Conservation (phyloP, 2,329 filamentous ascomycete genomes). For the Didymella glomerata region DNA sequence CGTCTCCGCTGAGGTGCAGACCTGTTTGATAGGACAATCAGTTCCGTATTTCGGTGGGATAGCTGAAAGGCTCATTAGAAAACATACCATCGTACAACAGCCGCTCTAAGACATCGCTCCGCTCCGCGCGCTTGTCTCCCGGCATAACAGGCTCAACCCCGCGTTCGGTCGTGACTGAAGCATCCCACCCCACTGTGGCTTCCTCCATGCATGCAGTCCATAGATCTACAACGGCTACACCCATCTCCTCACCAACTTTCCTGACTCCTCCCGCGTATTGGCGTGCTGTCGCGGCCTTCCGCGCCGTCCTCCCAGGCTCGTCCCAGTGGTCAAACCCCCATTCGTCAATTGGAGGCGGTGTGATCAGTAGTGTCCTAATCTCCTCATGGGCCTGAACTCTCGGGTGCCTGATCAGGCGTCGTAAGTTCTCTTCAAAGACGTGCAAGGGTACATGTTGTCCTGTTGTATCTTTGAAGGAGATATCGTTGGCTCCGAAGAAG, state of each 20-base stretch:
- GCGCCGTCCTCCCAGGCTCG: conserved; percentile 22
- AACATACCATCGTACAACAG: conserved; percentile 21
- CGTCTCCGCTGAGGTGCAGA: conserved; percentile 17
- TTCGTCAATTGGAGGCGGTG: conserved; percentile 15
- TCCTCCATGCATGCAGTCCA: conserved; percentile 21
- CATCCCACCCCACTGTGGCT: conserved; percentile 12
- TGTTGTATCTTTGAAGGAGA: conserved; percentile 18
- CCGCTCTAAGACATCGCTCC: conserved; percentile 7
- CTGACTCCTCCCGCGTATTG: conserved; percentile 17
- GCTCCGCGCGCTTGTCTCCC: conserved; percentile 14
- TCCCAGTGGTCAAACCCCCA: conserved; percentile 20
- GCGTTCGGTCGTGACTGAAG: conserved; percentile 4
- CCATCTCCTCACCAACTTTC: conserved; percentile 7
- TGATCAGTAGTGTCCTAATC: conserved; percentile 11
- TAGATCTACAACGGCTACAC: conserved; percentile 11
- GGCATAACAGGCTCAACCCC: conserved; percentile 14
- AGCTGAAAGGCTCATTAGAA: neutral
- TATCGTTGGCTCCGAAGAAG: conserved; percentile 26
- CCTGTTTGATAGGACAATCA: neutral
- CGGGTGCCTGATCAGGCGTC: conserved; percentile 8
- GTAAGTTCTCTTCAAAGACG: conserved; percentile 9
- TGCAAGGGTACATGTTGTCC: conserved; percentile 20
- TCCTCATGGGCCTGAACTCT: conserved; percentile 9
- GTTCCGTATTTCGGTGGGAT: neutral
- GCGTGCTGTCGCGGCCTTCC: conserved; percentile 16